Evolutionary conservation across 352 stramenopile genomes (phyloP), one percentile per base, ranked within the genome.

Genomic region (Phytophthora agathidicida): DNA sequence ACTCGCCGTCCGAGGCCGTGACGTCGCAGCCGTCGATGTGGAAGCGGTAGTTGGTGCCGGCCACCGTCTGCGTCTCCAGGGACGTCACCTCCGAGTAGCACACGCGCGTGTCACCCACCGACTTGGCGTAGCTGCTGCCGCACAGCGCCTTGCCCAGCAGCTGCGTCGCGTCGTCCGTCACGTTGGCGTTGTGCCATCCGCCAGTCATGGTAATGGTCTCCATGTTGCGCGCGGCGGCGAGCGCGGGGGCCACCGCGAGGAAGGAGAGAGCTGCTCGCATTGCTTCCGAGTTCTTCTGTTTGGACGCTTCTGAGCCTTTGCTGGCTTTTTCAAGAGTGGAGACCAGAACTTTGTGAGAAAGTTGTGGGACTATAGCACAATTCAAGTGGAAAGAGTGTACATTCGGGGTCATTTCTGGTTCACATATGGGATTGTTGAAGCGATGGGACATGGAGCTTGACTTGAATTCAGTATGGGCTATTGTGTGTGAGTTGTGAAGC

Each of bases 1-100:
- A 89, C 30, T 51, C 60, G 23, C 79, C 79, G 23, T 75, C 75
- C 45, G 64, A 72, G 38, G 58, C 43, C 30, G 32, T 47, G 20
- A 81, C 77, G 13, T 39, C 19, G 55, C 83, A 91, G 17, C 80
- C 85, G 17, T 63, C 44, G 26, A 91, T 75, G 48, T 77, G 56
- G 51, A 90, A 91, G 54, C 71, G 68, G 64, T 91, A 94, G 68
- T 93, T 94, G 43, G 65, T 89, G 20, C 85, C 85, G 1, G 83
- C 67, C 32, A 94, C 85, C 31, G 89, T 77, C 44, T 94, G 77
- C 70, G 79, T 71, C 64, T 85, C 50, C 28, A 80, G 9, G n/a
- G 57, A 53, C 33, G 39, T 47, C 46, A 85, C 54, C n/a, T 68
- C 47, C 9, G 64, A 36, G 53, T 65, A 80, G 47, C 75, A 85